These are phyloP conservation scores for Curvularia verruculosa DNA, from an alignment of 2,329 filamentous ascomycete genomes.

Conservation along the genomic window DNA sequence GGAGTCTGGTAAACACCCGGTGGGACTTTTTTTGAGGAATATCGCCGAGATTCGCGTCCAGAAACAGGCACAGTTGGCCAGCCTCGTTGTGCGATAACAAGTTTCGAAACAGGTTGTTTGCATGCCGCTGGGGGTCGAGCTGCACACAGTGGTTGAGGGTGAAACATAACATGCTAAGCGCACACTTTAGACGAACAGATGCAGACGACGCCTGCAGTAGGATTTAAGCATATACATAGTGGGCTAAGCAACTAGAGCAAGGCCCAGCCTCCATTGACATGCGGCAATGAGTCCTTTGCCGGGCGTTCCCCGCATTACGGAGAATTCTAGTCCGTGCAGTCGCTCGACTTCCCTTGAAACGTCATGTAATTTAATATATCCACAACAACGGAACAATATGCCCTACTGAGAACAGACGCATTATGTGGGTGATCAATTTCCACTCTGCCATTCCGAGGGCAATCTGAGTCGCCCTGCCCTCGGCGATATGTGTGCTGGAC, in stretches of 20 bases:
- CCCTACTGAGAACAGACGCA: slow-evolving; percentile 3
- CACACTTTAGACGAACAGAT: neutral
- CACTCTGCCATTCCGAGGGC: slow-evolving; percentile 2
- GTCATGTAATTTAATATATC: slow-evolving; percentile 15
- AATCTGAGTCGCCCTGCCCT: neutral
- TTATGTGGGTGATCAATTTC: slow-evolving; percentile 12
- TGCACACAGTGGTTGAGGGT: neutral
- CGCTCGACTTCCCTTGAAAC: slow-evolving; percentile 10
- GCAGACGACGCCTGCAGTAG: slow-evolving; percentile 3
- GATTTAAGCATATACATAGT: slow-evolving; percentile 5
- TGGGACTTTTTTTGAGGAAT: slow-evolving; percentile 10
- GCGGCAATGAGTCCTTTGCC: slow-evolving; percentile 1
- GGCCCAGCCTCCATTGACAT: neutral
- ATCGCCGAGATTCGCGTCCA: slow-evolving; percentile 9
- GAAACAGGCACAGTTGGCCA: slow-evolving; percentile 3
- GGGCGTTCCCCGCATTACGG: slow-evolving; percentile 13
- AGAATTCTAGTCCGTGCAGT: slow-evolving; percentile 13
- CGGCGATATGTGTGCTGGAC: neutral
- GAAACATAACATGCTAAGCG: slow-evolving; percentile 2
- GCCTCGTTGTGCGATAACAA: neutral
- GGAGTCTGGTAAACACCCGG: slow-evolving; percentile 15
- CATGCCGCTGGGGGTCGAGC: neutral
- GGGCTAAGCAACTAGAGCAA: neutral
- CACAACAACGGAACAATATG: slow-evolving; percentile 15
- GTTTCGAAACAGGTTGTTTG: neutral